Base-by-base conservation (phyloP, 2,329 filamentous ascomycete species). In the Paracorniculantispora psalliotae region DNA sequence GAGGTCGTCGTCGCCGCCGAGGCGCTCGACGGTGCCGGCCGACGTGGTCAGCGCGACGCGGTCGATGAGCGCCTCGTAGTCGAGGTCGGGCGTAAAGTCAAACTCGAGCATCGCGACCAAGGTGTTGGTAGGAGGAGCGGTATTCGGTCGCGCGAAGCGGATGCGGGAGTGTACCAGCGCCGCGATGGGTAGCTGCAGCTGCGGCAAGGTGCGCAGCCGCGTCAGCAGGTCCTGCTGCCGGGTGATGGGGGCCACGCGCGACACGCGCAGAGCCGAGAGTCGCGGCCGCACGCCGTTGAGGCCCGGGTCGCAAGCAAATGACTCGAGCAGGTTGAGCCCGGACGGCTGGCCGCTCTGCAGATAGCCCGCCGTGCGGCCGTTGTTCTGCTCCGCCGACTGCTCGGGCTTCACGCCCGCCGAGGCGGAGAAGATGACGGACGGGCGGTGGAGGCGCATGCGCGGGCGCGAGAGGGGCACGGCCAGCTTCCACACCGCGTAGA, bases 321-420 rank as follows among this genome's bases (percentile, higher is more conserved):
- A 82, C 67, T 90, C 87, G 15, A 94, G 81, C n/a, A 93, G 77
- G 69, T 93, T 94, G 62, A 90, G 78, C 1, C 88, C 86, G 7
- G 86, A 81, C 0, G 90, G 86, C 26, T 86, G 73, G 59, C 85
- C 83, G 67, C 87, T 90, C 37, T 83, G 82, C 33, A 93, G 79
- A 67, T 91, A 91, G 55, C 88, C 86, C 60, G 83, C 78, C 10
- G 74, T 71, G 41, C 65, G 65, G 12, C 66, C 61, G 56, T 67
- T 60, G n/a, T 71, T 68, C 28, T 57, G 37, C 23, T 57, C 55
- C 7, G 65, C 59, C 28, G 66, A 63, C 46, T 64, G 58, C 37
- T 78, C 75, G 2, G 83, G 81, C 66, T 80, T 85, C 62, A 90
- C 72, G 62, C 80, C 84, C 6, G 85, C 85, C 1, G 79, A 79